phyloP scores from a whole-genome alignment of 116 monocot genomes.

The Papilionanthe hybrid region DNA sequence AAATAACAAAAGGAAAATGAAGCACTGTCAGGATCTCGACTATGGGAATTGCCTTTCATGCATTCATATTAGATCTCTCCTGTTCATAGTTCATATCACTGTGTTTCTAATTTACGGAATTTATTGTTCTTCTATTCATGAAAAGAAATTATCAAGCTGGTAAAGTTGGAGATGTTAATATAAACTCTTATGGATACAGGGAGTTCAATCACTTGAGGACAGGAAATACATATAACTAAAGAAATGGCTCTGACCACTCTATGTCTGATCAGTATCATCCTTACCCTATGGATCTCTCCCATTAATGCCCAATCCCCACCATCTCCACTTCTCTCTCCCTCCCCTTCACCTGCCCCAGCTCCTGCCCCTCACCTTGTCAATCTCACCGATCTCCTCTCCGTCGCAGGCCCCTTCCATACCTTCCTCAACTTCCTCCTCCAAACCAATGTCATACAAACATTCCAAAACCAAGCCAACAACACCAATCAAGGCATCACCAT shows the following conservation, averaged over 20 bases:
- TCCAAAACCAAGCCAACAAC: conserved; percentile 91
- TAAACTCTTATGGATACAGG: background rate
- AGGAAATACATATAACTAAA: background rate
- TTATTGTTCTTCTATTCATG: too few relatives aligned
- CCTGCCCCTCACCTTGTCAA: conserved; percentile 59
- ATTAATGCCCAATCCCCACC: conserved; percentile 20
- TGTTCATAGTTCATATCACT: background rate
- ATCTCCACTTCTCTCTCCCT: background rate
- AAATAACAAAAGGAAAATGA: too few relatives aligned
- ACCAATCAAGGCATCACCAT: conserved; percentile 79
- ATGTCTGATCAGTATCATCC: conserved; percentile 13
- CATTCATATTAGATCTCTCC: too few relatives aligned
- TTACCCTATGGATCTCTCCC: conserved; percentile 15
- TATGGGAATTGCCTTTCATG: too few relatives aligned
- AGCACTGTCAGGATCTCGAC: too few relatives aligned
- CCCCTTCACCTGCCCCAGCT: conserved; percentile 57
- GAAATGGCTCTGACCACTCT: conserved; percentile 19
- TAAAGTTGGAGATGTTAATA: background rate
- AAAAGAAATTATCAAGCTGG: background rate
- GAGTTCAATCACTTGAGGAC: background rate
- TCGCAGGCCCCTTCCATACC: conserved; percentile 77
- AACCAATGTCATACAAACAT: conserved; percentile 64
- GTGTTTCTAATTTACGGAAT: background rate
- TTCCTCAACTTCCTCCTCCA: conserved; percentile 67
- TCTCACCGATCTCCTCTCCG: conserved; percentile 66